phyloP scores from a whole-genome alignment of 345 rosid genomes.

The Pseudoturritis turrita region DNA sequence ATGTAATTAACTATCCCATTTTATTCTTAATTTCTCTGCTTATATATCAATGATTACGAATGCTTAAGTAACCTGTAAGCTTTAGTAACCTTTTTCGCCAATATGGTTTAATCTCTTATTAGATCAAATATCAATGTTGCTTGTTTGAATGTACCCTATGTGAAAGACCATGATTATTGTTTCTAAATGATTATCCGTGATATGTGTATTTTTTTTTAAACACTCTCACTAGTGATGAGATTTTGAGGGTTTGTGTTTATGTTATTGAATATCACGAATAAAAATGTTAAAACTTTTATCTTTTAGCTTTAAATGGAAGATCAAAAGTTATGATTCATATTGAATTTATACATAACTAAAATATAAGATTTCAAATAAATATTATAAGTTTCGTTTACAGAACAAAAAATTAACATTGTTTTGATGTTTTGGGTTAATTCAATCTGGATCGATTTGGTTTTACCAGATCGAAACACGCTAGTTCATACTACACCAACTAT shows the following conservation, averaged over 20 bases:
- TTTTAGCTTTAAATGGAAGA: too few relatives aligned
- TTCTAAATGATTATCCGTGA: not conserved
- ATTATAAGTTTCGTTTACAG: not conserved
- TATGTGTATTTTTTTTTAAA: not conserved
- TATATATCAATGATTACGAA: conserved; percentile 1
- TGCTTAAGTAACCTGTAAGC: conserved; percentile 4
- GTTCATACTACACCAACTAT: not conserved
- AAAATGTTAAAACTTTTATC: too few relatives aligned
- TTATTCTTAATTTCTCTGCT: not conserved
- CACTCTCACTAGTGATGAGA: not conserved
- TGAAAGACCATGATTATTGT: conserved; percentile 2
- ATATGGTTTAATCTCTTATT: not conserved
- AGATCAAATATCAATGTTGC: not conserved
- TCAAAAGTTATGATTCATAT: too few relatives aligned
- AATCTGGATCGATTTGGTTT: not conserved
- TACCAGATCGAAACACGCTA: not conserved
- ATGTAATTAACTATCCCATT: conserved; percentile 11
- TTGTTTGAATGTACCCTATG: not conserved
- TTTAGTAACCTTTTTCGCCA: not conserved
- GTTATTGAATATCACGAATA: not conserved
- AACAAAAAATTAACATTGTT: not conserved
- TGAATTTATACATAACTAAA: not conserved
- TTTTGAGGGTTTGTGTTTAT: not conserved
- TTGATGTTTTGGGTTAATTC: not conserved
- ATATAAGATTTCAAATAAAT: not conserved